These are phyloP conservation scores for Ustilago lituana DNA, from an alignment of 1,284 basidiomycete species.

Conservation along the genomic window DNA sequence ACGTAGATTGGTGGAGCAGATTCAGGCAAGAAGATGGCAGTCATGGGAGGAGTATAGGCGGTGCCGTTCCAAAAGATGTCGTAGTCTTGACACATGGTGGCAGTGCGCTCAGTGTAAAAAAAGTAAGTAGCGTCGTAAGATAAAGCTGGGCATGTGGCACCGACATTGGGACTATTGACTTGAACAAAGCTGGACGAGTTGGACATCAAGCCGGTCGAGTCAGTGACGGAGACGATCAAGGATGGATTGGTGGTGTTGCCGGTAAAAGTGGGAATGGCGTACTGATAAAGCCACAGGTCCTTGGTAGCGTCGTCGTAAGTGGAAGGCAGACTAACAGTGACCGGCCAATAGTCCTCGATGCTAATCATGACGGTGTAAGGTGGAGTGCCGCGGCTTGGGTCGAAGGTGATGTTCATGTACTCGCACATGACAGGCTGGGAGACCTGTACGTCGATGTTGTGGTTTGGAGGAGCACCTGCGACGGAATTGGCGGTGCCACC, in stretches of 20 bases:
- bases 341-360: conserved; percentile 47
- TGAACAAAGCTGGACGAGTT: conserved; percentile 48
- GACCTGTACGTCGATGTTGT: conserved; percentile 34
- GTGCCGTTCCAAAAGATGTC: conserved; percentile 39
- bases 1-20: conserved; percentile 43
- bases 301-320: conserved; percentile 48
- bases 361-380: conserved; percentile 56
- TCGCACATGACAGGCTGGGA: conserved; percentile 49
- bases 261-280: conserved; percentile 32
- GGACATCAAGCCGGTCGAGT: conserved; percentile 50
- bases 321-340: conserved; percentile 33
- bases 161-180: conserved; percentile 11
- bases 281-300: conserved; percentile 51
- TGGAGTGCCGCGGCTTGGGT: conserved; percentile 44
- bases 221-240: conserved; percentile 51
- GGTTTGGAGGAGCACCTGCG: conserved; percentile 1
- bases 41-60: conserved; percentile 27
- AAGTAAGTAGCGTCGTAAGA: conserved; percentile 34
- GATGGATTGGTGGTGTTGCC: conserved; percentile 37
- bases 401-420: conserved; percentile 56
- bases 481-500: not conserved
- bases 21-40: conserved; percentile 43
- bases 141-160: conserved; percentile 24
- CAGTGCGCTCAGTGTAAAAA: conserved; percentile 25
- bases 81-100: conserved; percentile 38